These are phyloP conservation scores for Fraxinus paxiana DNA, from an alignment of 305 asterid species.

Conservation along the genomic window DNA sequence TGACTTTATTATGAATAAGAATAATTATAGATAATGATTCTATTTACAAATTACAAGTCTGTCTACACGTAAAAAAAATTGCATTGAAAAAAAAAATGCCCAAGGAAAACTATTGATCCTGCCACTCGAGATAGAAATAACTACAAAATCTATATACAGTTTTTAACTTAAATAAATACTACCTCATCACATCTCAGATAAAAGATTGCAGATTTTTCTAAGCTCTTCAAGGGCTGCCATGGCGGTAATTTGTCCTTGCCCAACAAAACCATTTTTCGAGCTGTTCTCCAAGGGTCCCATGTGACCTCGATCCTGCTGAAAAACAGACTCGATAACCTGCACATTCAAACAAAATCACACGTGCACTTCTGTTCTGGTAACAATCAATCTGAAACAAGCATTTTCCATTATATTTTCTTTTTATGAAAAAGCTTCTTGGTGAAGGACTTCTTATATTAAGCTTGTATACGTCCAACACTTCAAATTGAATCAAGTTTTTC, in stretches of 20 bases:
- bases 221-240: slow-evolving; percentile 81
- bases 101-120: slow-evolving; percentile 12
- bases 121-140: slow-evolving; percentile 25
- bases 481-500: not conserved
- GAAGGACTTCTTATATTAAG: not conserved
- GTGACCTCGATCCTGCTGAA: slow-evolving; percentile 57
- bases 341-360: slow-evolving; percentile 1
- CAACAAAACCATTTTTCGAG: slow-evolving; percentile 52
- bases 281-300: slow-evolving; percentile 35
- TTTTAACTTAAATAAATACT: not conserved
- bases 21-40: not conserved
- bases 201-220: slow-evolving; percentile 72
- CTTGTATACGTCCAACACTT: not conserved
- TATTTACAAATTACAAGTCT: slow-evolving; percentile 27
- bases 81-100: slow-evolving; percentile 24
- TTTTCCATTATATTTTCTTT: not conserved
- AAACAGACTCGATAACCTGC: slow-evolving; percentile 75
- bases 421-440: not conserved
- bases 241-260: slow-evolving; percentile 73
- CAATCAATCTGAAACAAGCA: not conserved
- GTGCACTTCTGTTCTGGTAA: not conserved
- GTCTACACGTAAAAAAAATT: slow-evolving; percentile 26
- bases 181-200: slow-evolving; percentile 71
- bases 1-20: not conserved
- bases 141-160: slow-evolving; percentile 25